These are phyloP conservation scores for Ophiostoma piceae DNA, from an alignment of 2,329 filamentous ascomycete genomes.

Conservation along the genomic window DNA sequence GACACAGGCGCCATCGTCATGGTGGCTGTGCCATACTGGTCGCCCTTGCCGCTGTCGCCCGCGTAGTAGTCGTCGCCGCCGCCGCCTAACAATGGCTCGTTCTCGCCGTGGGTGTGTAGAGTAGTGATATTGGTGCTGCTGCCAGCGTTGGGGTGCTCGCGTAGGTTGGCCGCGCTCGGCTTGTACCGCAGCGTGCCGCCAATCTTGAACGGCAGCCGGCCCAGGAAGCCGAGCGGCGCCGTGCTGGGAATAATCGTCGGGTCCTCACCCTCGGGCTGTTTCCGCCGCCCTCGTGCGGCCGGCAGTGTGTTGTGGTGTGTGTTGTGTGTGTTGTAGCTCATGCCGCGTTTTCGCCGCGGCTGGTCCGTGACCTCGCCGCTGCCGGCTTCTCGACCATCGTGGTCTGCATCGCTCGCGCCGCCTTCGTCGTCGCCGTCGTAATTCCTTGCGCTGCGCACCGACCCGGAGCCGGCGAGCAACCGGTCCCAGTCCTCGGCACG, in stretches of 20 bases:
- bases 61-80: conserved; percentile 2
- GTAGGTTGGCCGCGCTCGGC: conserved; percentile 82
- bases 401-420: conserved; percentile 31
- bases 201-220: conserved; percentile 76
- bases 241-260: conserved; percentile 87
- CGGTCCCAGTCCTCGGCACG: conserved; percentile 74
- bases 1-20: conserved; percentile 18
- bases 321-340: conserved; percentile 75
- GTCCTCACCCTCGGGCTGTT: conserved; percentile 53
- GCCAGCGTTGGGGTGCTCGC: conserved; percentile 68
- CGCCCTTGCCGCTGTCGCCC: neutral
- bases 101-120: conserved; percentile 44
- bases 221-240: conserved; percentile 77
- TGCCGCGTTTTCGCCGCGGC: conserved; percentile 68
- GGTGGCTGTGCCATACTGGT: neutral
- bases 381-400: conserved; percentile 12
- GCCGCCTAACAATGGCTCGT: conserved; percentile 60
- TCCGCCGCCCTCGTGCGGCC: conserved; percentile 36
- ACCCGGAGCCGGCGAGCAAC: conserved; percentile 65
- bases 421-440: conserved; percentile 32
- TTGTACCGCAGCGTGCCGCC: conserved; percentile 80
- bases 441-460: conserved; percentile 32
- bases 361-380: conserved; percentile 51
- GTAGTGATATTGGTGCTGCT: conserved; percentile 26
- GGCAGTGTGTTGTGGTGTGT: conserved; percentile 60